phyloP scores from a whole-genome alignment of 495 filamentous ascomycete species.

The Tuber indicum region DNA sequence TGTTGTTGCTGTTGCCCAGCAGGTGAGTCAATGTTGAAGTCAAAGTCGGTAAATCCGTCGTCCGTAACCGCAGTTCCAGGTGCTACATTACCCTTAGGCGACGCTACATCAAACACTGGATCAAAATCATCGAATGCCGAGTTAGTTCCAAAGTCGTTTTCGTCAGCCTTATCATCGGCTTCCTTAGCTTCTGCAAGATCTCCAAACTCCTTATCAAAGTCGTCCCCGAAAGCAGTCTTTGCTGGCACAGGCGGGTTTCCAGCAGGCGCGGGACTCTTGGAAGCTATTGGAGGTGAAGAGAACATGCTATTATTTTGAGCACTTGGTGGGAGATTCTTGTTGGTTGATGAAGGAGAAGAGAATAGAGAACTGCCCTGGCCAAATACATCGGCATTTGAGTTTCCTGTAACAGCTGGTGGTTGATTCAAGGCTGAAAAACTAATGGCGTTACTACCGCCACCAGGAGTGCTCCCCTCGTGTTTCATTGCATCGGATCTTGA shows the following conservation, averaged over 20 bases:
- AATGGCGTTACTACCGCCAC: slow-evolving; percentile 40
- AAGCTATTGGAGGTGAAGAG: slow-evolving; percentile 39
- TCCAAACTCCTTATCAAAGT: slow-evolving; percentile 82
- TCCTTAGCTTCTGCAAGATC: slow-evolving; percentile 86
- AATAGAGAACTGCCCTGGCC: slow-evolving; percentile 27
- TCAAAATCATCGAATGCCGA: slow-evolving; percentile 59
- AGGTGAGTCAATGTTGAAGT: slow-evolving; percentile 39
- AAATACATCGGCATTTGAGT: slow-evolving; percentile 24
- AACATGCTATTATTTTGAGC: slow-evolving; percentile 21
- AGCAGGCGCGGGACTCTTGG: slow-evolving; percentile 33
- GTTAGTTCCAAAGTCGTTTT: slow-evolving; percentile 69
- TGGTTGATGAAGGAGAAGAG: slow-evolving; percentile 13
- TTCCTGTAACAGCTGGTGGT: slow-evolving; percentile 34
- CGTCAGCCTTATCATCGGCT: slow-evolving; percentile 62
- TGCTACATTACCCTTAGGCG: slow-evolving; percentile 47
- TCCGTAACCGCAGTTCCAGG: slow-evolving; percentile 47
- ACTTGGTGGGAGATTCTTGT: slow-evolving; percentile 18
- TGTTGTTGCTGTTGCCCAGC: slow-evolving; percentile 34
- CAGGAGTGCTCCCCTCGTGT: slow-evolving; percentile 36
- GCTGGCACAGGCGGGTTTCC: slow-evolving; percentile 41
- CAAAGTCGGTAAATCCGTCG: slow-evolving; percentile 47
- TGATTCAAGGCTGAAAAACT: slow-evolving; percentile 46
- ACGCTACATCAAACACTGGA: slow-evolving; percentile 56
- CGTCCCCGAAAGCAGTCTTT: slow-evolving; percentile 47
- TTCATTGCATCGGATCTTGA: slow-evolving; percentile 56